A percentile compares a stretch with the other conserved stretches of the same genome.
phyloP scores from a whole-genome alignment of 2,329 filamentous ascomycete species.

The Periconia sp. region DNA sequence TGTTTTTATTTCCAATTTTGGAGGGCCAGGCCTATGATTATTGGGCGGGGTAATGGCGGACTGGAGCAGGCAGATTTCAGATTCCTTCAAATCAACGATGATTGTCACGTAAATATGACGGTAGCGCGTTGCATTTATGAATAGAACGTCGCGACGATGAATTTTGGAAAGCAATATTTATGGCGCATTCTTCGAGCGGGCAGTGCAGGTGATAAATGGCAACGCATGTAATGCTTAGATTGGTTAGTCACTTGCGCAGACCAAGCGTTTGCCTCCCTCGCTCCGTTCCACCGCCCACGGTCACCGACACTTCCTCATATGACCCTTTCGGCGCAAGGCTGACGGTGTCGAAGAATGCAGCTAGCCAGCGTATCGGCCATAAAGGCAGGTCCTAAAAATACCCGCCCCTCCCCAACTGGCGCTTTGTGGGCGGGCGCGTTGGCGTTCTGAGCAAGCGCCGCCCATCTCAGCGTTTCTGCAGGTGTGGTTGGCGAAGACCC shows the following conservation, averaged over 20 bases:
- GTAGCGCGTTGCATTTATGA: slow-evolving; percentile 2
- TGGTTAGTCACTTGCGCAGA: neutral
- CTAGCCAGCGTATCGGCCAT: no score
- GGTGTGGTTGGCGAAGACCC: slow-evolving; percentile 16
- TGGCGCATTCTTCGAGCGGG: neutral
- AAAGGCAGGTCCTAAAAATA: slow-evolving; percentile 15
- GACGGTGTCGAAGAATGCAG: no score
- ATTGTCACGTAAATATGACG: neutral
- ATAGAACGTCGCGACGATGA: neutral
- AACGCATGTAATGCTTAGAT: neutral
- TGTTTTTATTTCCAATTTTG: slow-evolving; percentile 1
- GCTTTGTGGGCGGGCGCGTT: no score
- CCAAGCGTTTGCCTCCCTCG: slow-evolving; percentile 1
- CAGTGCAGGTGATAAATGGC: slow-evolving; percentile 1
- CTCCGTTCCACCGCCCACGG: neutral
- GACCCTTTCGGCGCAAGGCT: neutral
- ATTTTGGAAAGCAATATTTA: slow-evolving; percentile 1
- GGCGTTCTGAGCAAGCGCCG: neutral
- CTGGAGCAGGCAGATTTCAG: neutral
- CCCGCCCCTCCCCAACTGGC: neutral
- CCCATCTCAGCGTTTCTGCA: neutral
- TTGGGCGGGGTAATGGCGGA: no score
- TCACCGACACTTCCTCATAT: neutral
- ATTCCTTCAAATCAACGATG: neutral
- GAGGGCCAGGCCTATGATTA: no score